Conservation (phyloP, 2,329 filamentous ascomycete species). For the Hymenoscyphus fraxineus region DNA sequence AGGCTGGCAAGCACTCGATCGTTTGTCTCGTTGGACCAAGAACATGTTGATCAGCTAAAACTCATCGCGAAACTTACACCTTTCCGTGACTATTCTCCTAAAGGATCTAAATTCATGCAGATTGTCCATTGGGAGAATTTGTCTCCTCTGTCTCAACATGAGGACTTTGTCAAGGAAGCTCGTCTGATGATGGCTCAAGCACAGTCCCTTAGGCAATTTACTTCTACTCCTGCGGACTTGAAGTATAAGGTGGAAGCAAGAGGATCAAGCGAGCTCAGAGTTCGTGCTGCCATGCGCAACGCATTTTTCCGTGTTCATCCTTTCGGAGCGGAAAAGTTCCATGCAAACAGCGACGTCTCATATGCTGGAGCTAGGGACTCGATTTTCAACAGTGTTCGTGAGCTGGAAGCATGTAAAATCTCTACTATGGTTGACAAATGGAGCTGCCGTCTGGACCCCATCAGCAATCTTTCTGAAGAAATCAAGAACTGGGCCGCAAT, state of each 20-base stretch:
- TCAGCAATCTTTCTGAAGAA: neutral
- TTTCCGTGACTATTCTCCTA: conserved; percentile 43
- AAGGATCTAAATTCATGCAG: conserved; percentile 43
- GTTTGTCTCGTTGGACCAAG: conserved; percentile 38
- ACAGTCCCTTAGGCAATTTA: neutral
- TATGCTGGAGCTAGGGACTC: neutral
- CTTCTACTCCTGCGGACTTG: neutral
- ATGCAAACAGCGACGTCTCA: neutral
- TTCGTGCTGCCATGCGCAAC: neutral
- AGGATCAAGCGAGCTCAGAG: neutral
- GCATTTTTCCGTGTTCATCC: neutral
- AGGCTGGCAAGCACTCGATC: conserved; percentile 41
- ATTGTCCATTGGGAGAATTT: conserved; percentile 42
- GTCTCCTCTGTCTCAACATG: conserved; percentile 44
- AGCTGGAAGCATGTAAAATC: neutral
- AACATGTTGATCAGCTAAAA: conserved; percentile 37
- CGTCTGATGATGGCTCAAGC: neutral
- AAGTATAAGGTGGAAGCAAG: neutral
- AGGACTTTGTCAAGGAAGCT: conserved; percentile 37
- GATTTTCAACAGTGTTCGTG: neutral
- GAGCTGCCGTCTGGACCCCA: neutral
- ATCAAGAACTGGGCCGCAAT: neutral
- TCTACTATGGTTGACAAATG: neutral
- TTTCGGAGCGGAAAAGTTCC: neutral
- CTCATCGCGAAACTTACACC: conserved; percentile 43